Evolutionary conservation across 306 rosid species (phyloP).

Genomic region (Trifolium fragiferum): DNA sequence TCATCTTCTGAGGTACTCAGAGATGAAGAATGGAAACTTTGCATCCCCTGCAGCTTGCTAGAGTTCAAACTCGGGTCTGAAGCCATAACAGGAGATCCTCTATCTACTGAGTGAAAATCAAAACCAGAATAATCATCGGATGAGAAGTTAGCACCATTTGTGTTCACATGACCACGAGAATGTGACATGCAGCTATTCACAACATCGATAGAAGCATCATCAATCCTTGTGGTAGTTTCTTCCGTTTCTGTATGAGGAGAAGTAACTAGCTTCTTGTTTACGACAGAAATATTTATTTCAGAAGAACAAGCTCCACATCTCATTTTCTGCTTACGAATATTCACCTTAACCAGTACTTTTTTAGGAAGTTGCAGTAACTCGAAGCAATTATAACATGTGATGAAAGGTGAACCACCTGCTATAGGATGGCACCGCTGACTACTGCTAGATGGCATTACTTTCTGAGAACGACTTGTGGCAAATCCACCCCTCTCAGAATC

Average conservation of each 20-base stretch:
- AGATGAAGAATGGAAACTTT: slow-evolving; percentile 76
- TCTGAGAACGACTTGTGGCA: slow-evolving; percentile 53
- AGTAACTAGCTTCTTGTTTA: slow-evolving; percentile 67
- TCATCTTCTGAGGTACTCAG: slow-evolving; percentile 76
- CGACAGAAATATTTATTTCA: slow-evolving; percentile 56
- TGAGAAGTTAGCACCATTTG: slow-evolving; percentile 66
- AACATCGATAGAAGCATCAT: slow-evolving; percentile 48
- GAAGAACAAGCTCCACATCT: slow-evolving; percentile 86
- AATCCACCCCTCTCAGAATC: slow-evolving; percentile 60
- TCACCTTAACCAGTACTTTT: slow-evolving; percentile 52
- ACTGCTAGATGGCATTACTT: slow-evolving; percentile 55
- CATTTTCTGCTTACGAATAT: slow-evolving; percentile 64
- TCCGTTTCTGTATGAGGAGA: slow-evolving; percentile 54
- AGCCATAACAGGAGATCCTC: slow-evolving; percentile 60
- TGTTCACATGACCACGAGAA: slow-evolving; percentile 52
- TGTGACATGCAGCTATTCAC: slow-evolving; percentile 45
- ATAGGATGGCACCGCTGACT: slow-evolving; percentile 65
- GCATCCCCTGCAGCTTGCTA: slow-evolving; percentile 71
- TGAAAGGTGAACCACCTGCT: slow-evolving; percentile 92
- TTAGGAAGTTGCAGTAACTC: slow-evolving; percentile 87
- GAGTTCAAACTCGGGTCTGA: slow-evolving; percentile 53
- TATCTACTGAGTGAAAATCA: slow-evolving; percentile 83
- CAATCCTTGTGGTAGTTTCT: slow-evolving; percentile 42
- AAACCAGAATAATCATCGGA: slow-evolving; percentile 92
- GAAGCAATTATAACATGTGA: slow-evolving; percentile 80